These are phyloP conservation scores for Symbiodinium natans DNA, from an alignment of 73 alveolate genomes.

Conservation along the genomic window DNA sequence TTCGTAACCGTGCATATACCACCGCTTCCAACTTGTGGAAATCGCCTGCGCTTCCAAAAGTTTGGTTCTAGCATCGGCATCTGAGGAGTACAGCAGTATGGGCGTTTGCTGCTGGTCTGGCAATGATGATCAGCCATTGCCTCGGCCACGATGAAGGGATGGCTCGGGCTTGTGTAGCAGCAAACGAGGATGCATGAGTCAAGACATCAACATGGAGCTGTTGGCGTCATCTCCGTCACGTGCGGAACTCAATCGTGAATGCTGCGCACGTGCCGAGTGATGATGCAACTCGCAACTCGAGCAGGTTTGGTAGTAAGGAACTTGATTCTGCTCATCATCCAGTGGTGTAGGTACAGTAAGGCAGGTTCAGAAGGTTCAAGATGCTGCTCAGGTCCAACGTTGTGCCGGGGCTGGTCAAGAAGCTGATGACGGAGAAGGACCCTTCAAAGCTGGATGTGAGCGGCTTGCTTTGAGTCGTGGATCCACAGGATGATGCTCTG, in stretches of 20 bases:
- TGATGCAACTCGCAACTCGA: neutral
- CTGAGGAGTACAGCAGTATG: neutral
- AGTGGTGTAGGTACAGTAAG: neutral
- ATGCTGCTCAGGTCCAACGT: slow-evolving; percentile 42
- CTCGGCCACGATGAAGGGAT: neutral
- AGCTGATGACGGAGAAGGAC: slow-evolving; percentile 83
- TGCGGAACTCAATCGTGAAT: neutral
- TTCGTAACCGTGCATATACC: no score
- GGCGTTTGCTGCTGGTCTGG: slow-evolving; percentile 89
- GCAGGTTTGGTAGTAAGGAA: neutral
- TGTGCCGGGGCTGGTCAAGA: slow-evolving; percentile 73
- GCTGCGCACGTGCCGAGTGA: no score
- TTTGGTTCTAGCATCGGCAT: no score
- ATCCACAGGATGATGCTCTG: slow-evolving; percentile 47
- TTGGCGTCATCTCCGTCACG: slow-evolving; percentile 92
- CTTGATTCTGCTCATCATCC: no score
- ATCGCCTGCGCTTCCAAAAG: no score
- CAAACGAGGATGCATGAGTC: slow-evolving; percentile 60
- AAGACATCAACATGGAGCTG: slow-evolving; percentile 59
- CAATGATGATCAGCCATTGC: slow-evolving; percentile 68
- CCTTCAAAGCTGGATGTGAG: neutral
- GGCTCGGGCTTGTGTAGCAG: neutral
- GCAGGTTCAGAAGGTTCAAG: neutral
- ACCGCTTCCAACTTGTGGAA: no score
- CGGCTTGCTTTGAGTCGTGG: neutral